These are phyloP conservation scores for Hypomontagnella submonticulosa DNA, from an alignment of 495 filamentous ascomycete species.

Conservation along the genomic window DNA sequence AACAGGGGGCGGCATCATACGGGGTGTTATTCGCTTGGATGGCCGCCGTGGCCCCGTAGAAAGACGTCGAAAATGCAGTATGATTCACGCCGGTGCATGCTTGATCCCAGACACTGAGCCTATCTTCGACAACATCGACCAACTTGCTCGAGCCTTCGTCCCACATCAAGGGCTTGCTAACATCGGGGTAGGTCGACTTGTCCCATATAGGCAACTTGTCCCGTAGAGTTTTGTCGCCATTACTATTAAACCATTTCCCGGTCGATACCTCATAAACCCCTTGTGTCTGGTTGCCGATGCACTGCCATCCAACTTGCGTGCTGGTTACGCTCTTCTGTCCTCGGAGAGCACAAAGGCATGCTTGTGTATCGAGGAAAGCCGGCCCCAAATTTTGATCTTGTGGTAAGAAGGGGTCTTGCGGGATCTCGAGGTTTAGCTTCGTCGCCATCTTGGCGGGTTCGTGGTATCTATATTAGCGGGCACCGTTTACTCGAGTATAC, in stretches of 20 bases:
- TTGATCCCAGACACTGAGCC: constrained; percentile 45
- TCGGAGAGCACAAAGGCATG: constrained; percentile 53
- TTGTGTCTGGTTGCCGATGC: constrained; percentile 51
- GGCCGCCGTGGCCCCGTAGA: constrained; percentile 40
- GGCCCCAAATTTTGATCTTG: constrained; percentile 42
- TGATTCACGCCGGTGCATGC: constrained; percentile 50
- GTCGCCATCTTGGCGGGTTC: constrained; percentile 11
- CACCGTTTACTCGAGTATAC: not conserved
- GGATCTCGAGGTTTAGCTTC: constrained; percentile 1
- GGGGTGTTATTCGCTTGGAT: constrained; percentile 25
- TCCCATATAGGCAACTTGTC: constrained; percentile 44
- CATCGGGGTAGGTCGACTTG: constrained; percentile 42
- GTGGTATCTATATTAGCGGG: not conserved
- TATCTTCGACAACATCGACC: constrained; percentile 11
- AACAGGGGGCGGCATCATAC: constrained; percentile 49
- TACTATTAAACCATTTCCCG: constrained; percentile 56
- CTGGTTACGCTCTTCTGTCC: constrained; percentile 9
- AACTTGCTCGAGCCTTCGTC: constrained; percentile 21
- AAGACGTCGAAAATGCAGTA: constrained; percentile 48
- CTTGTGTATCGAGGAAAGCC: constrained; percentile 53
- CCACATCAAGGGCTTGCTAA: constrained; percentile 35
- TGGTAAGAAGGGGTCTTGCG: constrained; percentile 51
- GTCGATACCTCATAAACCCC: constrained; percentile 40
- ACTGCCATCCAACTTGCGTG: constrained; percentile 49
- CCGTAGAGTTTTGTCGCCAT: constrained; percentile 24